These are phyloP conservation scores for Suillus weaverae DNA, from an alignment of 768 basidiomycete species.

Conservation along the genomic window DNA sequence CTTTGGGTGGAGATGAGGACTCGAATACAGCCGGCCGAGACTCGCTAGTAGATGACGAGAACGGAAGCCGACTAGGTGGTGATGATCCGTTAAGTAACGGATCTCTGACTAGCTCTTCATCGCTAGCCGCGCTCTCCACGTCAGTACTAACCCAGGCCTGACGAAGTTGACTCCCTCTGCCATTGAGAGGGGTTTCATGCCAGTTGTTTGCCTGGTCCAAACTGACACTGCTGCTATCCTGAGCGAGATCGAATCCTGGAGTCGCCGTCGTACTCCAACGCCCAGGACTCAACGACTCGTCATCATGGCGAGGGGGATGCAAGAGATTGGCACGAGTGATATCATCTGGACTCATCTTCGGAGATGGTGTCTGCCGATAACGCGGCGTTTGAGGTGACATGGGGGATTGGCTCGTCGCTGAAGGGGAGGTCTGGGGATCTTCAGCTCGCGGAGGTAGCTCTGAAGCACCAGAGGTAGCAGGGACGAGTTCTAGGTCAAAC, in stretches of 20 bases:
- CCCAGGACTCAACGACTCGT: constrained; percentile 46
- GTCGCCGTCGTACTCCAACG: constrained; percentile 79
- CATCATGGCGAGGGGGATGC: constrained; percentile 29
- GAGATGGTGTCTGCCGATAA: constrained; percentile 35
- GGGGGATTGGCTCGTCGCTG: constrained; percentile 25
- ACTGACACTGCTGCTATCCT: constrained; percentile 16
- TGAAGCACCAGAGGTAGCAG: constrained; percentile 11
- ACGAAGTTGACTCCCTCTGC: constrained; percentile 21
- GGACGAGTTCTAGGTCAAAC: constrained; percentile 22
- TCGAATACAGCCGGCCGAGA: constrained; percentile 12
- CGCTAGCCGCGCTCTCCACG: constrained; percentile 35
- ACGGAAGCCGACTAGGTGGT: constrained; percentile 19
- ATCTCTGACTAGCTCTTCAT: constrained; percentile 27
- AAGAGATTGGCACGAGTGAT: constrained; percentile 30
- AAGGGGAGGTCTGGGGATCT: constrained; percentile 28
- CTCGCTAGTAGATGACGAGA: constrained; percentile 12
- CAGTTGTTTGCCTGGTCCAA: constrained; percentile 25
- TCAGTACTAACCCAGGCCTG: constrained; percentile 45
- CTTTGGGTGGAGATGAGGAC: constrained; percentile 16
- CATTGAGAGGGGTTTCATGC: constrained; percentile 32
- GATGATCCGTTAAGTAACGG: constrained; percentile 10
- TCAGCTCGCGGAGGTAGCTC: constrained; percentile 19
- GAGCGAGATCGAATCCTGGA: constrained; percentile 50
- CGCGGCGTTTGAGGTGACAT: constrained; percentile 6
- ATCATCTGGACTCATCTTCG: constrained; percentile 29